A percentile compares a stretch with the other conserved stretches of the same genome.
Conservation (phyloP, 31 red algal species). For the Endocladia muricata region DNA sequence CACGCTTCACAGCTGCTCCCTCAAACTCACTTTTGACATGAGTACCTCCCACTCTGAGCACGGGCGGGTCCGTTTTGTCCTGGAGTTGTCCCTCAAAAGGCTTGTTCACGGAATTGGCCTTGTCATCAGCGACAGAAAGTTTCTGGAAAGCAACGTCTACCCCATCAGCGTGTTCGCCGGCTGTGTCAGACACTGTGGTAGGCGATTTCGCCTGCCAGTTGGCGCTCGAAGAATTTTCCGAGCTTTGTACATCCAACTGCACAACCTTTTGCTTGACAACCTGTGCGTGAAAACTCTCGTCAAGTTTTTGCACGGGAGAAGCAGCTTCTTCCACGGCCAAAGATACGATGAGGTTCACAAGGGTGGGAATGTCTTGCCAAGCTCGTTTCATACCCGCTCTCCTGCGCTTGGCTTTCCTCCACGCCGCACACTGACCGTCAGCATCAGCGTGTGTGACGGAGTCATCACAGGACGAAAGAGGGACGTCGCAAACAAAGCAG, state of each 20-base stretch:
- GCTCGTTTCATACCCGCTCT: conserved; percentile 6
- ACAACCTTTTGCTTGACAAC: neutral
- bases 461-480: conserved; percentile 20
- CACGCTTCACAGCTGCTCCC: too few species aligned
- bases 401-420: conserved; percentile 20
- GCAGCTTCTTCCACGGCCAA: conserved; percentile 32
- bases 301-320: neutral
- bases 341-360: conserved; percentile 39
- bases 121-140: too few species aligned
- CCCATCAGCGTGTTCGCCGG: neutral
- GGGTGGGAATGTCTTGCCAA: conserved; percentile 33
- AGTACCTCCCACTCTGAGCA: too few species aligned
- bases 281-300: neutral
- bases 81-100: too few species aligned
- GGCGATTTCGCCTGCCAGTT: neutral
- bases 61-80: too few species aligned
- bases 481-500: conserved; percentile 36
- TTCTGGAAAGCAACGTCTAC: neutral
- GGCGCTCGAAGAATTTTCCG: neutral
- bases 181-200: neutral
- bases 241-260: neutral
- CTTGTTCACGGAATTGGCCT: too few species aligned
- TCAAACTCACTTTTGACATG: too few species aligned
- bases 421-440: conserved; percentile 3
- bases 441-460: neutral